phyloP scores from a whole-genome alignment of 495 filamentous ascomycete genomes.

The Bacidia rubella region DNA sequence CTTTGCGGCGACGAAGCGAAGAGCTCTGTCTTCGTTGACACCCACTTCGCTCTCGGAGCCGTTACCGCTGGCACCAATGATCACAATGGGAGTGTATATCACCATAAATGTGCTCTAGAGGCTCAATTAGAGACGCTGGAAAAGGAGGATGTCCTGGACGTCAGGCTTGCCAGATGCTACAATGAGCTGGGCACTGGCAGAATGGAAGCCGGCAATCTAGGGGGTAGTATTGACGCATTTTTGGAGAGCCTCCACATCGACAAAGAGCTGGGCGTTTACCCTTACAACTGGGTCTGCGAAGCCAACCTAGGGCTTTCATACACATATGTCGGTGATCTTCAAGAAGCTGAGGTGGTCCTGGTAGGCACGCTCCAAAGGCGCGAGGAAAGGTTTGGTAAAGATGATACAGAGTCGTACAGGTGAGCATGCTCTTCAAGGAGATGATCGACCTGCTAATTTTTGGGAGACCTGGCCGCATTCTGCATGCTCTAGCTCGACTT shows the following conservation, averaged over 20 bases:
- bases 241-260: constrained; percentile 3
- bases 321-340: not conserved
- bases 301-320: not conserved
- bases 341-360: not conserved
- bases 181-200: not conserved
- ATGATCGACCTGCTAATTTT: not conserved
- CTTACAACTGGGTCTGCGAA: not conserved
- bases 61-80: constrained; percentile 13
- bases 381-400: constrained; percentile 1
- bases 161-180: not conserved
- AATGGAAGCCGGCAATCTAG: not conserved
- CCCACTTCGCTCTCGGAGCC: constrained; percentile 1
- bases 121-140: not conserved
- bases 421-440: constrained; percentile 6
- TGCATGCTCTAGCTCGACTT: constrained; percentile 16
- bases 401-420: constrained; percentile 15
- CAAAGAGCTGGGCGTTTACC: not conserved
- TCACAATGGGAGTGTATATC: constrained; percentile 6
- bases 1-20: constrained; percentile 10
- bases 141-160: not conserved
- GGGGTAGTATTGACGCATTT: not conserved
- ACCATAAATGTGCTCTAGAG: not conserved
- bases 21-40: constrained; percentile 1
- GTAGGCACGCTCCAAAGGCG: not conserved
- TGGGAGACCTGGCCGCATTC: constrained; percentile 17